A percentile compares a stretch with the other conserved stretches of the same genome.
Evolutionary conservation across 2,329 filamentous ascomycete species (phyloP).

Genomic region (Cladosporium halotolerans): DNA sequence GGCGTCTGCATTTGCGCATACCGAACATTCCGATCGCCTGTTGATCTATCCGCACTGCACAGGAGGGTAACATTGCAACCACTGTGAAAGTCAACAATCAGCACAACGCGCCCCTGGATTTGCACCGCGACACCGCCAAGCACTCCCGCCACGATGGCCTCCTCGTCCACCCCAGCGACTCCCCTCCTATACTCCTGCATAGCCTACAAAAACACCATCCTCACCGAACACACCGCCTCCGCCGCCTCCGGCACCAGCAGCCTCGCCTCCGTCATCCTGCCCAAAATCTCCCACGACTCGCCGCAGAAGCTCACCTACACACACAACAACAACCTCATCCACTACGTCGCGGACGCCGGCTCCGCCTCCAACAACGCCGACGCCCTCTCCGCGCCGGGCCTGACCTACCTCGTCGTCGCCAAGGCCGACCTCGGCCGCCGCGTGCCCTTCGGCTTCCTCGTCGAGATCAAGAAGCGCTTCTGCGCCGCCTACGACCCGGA

Average conservation of each 20-base stretch:
- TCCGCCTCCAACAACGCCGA: conserved; percentile 22
- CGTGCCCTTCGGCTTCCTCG: conserved; percentile 85
- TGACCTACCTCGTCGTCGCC: conserved; percentile 88
- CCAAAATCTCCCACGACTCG: conserved; percentile 77
- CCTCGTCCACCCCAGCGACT: conserved; percentile 29
- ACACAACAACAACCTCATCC: conserved; percentile 84
- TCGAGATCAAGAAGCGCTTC: conserved; percentile 87
- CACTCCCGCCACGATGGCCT: conserved; percentile 26
- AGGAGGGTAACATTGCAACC: too few relatives aligned
- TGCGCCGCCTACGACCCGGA: conserved; percentile 61
- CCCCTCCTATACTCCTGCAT: conserved; percentile 63
- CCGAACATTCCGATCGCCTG: too few relatives aligned
- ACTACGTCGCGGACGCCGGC: conserved; percentile 78
- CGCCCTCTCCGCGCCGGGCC: conserved; percentile 54
- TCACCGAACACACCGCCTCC: conserved; percentile 84
- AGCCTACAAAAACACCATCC: conserved; percentile 86
- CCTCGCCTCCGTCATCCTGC: conserved; percentile 87
- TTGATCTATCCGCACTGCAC: too few relatives aligned
- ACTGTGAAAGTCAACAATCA: too few relatives aligned
- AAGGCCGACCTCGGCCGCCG: conserved; percentile 75
- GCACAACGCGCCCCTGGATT: too few relatives aligned
- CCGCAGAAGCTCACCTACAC: conserved; percentile 83
- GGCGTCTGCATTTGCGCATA: background rate
- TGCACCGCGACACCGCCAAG: background rate
- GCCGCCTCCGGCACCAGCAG: conserved; percentile 76